Evolutionary conservation across 352 stramenopile species (phyloP).

Genomic region (Globisporangium iwayamae): DNA sequence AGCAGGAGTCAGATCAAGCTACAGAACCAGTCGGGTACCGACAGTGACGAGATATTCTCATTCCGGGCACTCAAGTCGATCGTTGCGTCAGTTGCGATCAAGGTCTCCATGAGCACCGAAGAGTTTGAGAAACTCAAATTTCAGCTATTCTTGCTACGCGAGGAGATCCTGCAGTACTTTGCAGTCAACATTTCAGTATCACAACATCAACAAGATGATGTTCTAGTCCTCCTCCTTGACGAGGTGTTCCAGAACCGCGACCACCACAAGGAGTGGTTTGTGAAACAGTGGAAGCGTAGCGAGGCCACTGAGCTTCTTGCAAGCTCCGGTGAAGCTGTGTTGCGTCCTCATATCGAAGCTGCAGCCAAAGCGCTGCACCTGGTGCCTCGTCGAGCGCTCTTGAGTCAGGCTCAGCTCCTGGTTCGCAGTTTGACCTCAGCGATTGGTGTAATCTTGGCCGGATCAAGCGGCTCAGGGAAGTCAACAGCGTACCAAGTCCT

Average conservation of each 20-base stretch:
- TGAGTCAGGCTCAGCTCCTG: slow-evolving; percentile 17
- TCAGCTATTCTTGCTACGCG: slow-evolving; percentile 12
- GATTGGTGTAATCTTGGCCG: slow-evolving; percentile 24
- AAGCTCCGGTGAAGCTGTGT: not conserved
- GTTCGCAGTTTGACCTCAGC: slow-evolving; percentile 3
- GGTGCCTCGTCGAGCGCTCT: slow-evolving; percentile 22
- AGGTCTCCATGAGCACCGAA: slow-evolving; percentile 9
- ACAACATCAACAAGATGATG: not conserved
- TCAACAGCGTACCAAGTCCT: slow-evolving; percentile 33
- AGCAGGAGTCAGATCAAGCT: too few relatives aligned
- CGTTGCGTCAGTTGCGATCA: slow-evolving; percentile 3
- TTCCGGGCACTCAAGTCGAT: slow-evolving; percentile 13
- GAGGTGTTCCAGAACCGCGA: slow-evolving; percentile 12
- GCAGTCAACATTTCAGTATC: not conserved
- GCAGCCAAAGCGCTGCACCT: slow-evolving; percentile 9
- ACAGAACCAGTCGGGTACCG: too few relatives aligned
- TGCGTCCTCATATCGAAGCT: not conserved
- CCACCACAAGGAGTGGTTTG: slow-evolving; percentile 21
- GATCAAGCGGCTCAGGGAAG: slow-evolving; percentile 33
- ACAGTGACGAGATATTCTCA: not conserved
- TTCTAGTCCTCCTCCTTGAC: not conserved
- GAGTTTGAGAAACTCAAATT: slow-evolving; percentile 15
- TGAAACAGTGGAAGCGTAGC: slow-evolving; percentile 18
- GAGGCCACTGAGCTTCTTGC: not conserved
- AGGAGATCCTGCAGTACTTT: slow-evolving; percentile 12